phyloP scores from a whole-genome alignment of 129 eudicot species.

The Saposhnikovia divaricata region DNA sequence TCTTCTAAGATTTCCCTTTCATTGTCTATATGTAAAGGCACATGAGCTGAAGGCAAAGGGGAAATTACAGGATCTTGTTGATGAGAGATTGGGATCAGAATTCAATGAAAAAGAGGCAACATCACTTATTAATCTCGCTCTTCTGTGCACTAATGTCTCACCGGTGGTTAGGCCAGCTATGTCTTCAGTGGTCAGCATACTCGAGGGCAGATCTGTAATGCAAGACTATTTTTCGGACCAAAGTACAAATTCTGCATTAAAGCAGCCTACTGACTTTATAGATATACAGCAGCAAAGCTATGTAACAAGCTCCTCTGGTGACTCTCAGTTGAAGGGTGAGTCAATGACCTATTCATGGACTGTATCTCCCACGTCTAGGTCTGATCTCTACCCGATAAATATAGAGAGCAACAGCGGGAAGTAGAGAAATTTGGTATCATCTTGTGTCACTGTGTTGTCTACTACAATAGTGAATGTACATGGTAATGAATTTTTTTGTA shows the following conservation, averaged over 20 bases:
- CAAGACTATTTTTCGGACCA: neutral
- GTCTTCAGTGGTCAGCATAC: conserved; percentile 41
- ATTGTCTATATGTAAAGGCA: conserved; percentile 17
- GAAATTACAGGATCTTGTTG: conserved; percentile 30
- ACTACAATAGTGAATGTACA: neutral
- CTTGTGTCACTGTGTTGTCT: neutral
- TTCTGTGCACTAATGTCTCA: conserved; percentile 23
- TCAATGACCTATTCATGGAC: conserved; percentile 28
- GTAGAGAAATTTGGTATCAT: neutral
- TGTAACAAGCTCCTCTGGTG: neutral
- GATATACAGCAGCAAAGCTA: neutral
- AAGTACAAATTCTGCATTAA: neutral
- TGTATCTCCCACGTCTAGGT: conserved; percentile 17
- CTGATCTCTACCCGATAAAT: conserved; percentile 31
- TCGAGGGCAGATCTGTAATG: conserved; percentile 22
- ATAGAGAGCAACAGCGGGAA: neutral
- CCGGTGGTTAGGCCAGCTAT: conserved; percentile 32
- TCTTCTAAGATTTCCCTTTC: neutral
- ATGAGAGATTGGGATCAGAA: conserved; percentile 27
- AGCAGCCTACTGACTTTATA: neutral
- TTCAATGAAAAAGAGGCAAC: conserved; percentile 22
- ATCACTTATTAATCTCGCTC: conserved; percentile 18
- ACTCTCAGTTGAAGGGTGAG: conserved; percentile 5
- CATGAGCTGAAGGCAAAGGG: conserved; percentile 23
- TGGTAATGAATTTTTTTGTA: neutral